Percentiles rank a stretch among this genome's conserved stretches.
phyloP scores from a whole-genome alignment of 1,284 basidiomycete genomes.

The Puccinia novopanici region DNA sequence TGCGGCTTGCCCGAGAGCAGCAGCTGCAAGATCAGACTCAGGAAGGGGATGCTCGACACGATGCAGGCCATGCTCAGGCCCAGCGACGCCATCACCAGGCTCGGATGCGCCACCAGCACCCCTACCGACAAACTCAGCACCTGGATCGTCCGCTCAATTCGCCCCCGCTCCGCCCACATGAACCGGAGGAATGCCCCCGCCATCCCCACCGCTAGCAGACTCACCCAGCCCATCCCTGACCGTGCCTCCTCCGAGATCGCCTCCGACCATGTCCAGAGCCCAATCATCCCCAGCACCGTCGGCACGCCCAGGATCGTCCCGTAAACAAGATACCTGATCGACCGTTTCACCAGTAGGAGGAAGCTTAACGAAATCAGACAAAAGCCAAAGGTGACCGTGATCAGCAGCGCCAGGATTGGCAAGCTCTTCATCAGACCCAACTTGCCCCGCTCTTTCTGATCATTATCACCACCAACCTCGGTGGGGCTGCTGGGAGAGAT shows the following conservation, averaged over 20 bases:
- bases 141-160: conserved; percentile 38
- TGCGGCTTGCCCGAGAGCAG: conserved; percentile 6
- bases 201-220: conserved; percentile 14
- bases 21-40: conserved; percentile 25
- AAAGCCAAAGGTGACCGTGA: conserved; percentile 35
- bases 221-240: conserved; percentile 32
- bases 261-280: conserved; percentile 44
- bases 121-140: conserved; percentile 29
- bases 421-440: conserved; percentile 22
- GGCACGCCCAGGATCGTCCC: conserved; percentile 38
- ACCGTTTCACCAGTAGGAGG: conserved; percentile 34
- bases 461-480: neutral
- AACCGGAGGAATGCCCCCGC: conserved; percentile 5
- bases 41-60: conserved; percentile 36
- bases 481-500: neutral
- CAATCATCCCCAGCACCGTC: conserved; percentile 32
- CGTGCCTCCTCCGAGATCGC: conserved; percentile 25
- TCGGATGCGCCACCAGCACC: conserved; percentile 40
- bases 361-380: conserved; percentile 30
- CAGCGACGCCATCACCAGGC: conserved; percentile 40
- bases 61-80: conserved; percentile 38
- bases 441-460: neutral
- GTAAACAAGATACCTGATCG: conserved; percentile 42
- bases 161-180: conserved; percentile 30
- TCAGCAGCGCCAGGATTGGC: conserved; percentile 29